Evolutionary conservation across 345 rosid species (phyloP).

Genomic region (Gossypium ekmanianum): DNA sequence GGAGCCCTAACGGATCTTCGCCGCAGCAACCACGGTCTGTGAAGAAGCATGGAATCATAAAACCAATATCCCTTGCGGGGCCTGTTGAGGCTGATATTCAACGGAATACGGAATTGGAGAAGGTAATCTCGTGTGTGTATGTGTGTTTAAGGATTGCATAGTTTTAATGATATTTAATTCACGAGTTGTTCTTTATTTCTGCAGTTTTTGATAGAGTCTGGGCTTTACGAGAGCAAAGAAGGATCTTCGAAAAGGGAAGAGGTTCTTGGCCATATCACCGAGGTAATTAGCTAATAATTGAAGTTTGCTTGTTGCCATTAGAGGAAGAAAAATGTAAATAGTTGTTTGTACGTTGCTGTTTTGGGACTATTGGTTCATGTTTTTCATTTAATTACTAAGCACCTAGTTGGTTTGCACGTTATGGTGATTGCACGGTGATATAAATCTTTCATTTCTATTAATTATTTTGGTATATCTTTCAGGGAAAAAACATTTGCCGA

Average conservation of each 20-base stretch:
- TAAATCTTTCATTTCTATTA: too few relatives aligned
- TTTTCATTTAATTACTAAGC: not conserved
- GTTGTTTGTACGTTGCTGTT: not conserved
- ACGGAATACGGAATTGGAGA: slow-evolving; percentile 59
- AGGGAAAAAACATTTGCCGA: too few relatives aligned
- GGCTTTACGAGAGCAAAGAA: slow-evolving; percentile 71
- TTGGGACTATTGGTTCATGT: not conserved
- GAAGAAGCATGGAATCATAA: slow-evolving; percentile 57
- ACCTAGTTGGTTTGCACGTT: not conserved
- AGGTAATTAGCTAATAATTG: slow-evolving; percentile 32
- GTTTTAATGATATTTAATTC: slow-evolving; percentile 9
- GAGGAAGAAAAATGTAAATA: not conserved
- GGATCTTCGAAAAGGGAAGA: slow-evolving; percentile 62
- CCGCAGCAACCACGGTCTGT: slow-evolving; percentile 26
- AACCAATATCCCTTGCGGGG: slow-evolving; percentile 73
- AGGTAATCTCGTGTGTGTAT: slow-evolving; percentile 32
- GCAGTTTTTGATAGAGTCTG: slow-evolving; percentile 63
- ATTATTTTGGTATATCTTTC: too few relatives aligned
- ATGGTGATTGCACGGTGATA: not conserved
- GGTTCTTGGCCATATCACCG: slow-evolving; percentile 58
- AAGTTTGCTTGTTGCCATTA: not conserved
- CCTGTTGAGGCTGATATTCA: slow-evolving; percentile 68
- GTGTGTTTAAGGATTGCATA: not conserved
- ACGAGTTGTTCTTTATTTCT: not conserved
- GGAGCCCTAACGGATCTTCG: slow-evolving; percentile 34